Base-by-base conservation (phyloP, 1,284 basidiomycete species). In the Ceratobasidium sp. region DNA sequence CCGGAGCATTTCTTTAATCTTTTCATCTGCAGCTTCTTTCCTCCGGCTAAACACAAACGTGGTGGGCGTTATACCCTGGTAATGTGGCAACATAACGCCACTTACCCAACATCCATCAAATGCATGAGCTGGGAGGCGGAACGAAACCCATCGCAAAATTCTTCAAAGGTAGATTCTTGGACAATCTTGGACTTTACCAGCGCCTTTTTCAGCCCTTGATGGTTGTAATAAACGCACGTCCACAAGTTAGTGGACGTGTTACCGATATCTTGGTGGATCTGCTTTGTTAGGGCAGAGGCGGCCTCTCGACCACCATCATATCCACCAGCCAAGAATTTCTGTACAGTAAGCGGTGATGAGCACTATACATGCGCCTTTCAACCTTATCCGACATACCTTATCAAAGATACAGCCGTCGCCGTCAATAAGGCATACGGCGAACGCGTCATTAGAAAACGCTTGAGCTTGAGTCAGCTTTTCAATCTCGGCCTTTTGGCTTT, bases 1-100 rank as follows among this genome's bases (percentile, higher is more conserved):
- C 20, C 73, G 73, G 12, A 75, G 20, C 73, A 75, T 75, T 27
- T 75, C 73, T 75, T 75, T 75, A 66, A 75, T 75, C 73, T 75
- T 75, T 14, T 75, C 73, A 20, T 75, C 73, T 48, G 73, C 73
- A 27, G 73, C 73, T 52, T 75, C 73, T 44, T 75, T 75, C 23
- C 62, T 75, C 7, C 73, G 60, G 23, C 73, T 75, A 30, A 20
- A 35, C 27, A 52, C 46, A 50, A 16, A 6, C 38, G 30, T 46
- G 14, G 20, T 68, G 48, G 62, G 41, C 54, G 27, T 52, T 12
- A 41, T 5, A 44, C 18, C 44, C 23, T 2, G 30, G 14, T 35
- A 46, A 50, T 14, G 6, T 38, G 8, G 48, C 5, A 38, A 20
- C 1, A 20, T 41, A 5, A n/a, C 7, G 38, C 7, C 41, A 64